Conservation (phyloP, 805 yeast species). For the Ogataea ramenticola region DNA sequence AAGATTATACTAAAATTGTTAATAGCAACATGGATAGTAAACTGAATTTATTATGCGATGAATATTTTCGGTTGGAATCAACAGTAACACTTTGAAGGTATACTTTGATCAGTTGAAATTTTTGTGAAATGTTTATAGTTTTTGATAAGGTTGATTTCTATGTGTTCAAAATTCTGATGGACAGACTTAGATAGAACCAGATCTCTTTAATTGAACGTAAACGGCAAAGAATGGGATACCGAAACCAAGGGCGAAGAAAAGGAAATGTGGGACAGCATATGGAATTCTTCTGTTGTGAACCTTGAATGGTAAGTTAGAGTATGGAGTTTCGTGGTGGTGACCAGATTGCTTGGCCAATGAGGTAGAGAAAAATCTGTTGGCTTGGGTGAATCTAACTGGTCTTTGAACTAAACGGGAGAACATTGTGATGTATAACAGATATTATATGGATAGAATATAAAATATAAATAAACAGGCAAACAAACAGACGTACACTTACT, state of each 20-base stretch:
- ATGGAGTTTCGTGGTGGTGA: conserved; percentile 70
- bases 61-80: background rate
- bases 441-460: too few relatives aligned
- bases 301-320: conserved; percentile 90
- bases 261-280: conserved; percentile 73
- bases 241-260: conserved; percentile 66
- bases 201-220: conserved; percentile 80
- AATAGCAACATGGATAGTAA: background rate
- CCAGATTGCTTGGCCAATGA: conserved; percentile 35
- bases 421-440: conserved; percentile 11
- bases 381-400: conserved; percentile 12
- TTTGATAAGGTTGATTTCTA: too few relatives aligned
- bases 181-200: conserved; percentile 46
- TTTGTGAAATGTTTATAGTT: conserved; percentile 2
- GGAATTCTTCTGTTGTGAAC: conserved; percentile 92
- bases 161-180: background rate
- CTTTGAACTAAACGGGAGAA: conserved; percentile 23
- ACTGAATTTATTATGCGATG: background rate
- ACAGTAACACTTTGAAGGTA: background rate
- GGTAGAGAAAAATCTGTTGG: conserved; percentile 48
- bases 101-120: background rate
- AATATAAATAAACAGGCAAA: too few relatives aligned
- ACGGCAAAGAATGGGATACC: conserved; percentile 73
- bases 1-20: background rate
- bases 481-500: too few relatives aligned